A percentile compares a stretch with the other conserved stretches of the same genome.
Evolutionary conservation across 164 flowering plant genomes (phyloP).

Genomic region (Annona squamosa): DNA sequence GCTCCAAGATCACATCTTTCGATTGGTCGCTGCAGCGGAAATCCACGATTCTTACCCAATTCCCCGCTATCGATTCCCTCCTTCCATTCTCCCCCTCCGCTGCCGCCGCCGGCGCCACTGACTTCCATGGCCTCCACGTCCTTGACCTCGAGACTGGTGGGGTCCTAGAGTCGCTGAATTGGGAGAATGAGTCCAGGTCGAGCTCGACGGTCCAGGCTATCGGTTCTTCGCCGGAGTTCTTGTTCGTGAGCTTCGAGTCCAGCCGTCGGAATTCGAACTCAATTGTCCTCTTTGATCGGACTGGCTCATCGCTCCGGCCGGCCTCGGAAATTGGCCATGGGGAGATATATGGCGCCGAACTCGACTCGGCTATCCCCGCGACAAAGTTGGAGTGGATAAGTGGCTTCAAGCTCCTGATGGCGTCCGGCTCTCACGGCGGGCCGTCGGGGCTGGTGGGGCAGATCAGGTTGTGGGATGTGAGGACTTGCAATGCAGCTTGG

Average conservation of each 20-base stretch:
- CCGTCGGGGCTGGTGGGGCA: slow-evolving; percentile 66
- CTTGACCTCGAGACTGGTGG: slow-evolving; percentile 55
- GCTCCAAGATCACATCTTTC: slow-evolving; percentile 80
- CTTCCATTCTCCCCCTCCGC: slow-evolving; percentile 47
- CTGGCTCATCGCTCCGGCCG: slow-evolving; percentile 31
- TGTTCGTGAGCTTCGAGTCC: slow-evolving; percentile 85
- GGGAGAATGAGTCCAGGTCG: slow-evolving; percentile 78
- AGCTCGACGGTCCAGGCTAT: slow-evolving; percentile 76
- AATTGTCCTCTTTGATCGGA: slow-evolving; percentile 64
- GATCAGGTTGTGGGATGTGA: slow-evolving; percentile 70
- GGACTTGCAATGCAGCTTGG: slow-evolving; percentile 55
- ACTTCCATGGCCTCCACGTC: slow-evolving; percentile 76
- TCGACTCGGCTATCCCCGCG: slow-evolving; percentile 68
- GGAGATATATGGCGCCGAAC: slow-evolving; percentile 75
- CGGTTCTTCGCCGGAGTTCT: slow-evolving; percentile 43
- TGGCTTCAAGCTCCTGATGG: slow-evolving; percentile 51
- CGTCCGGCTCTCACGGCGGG: slow-evolving; percentile 80
- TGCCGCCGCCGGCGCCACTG: slow-evolving; percentile 87
- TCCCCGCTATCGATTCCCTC: slow-evolving; percentile 70
- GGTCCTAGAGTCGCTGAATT: slow-evolving; percentile 45
- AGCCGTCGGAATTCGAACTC: slow-evolving; percentile 73
- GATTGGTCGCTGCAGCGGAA: slow-evolving; percentile 73
- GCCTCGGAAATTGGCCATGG: slow-evolving; percentile 51
- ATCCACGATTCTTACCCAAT: slow-evolving; percentile 61
- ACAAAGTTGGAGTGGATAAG: slow-evolving; percentile 72